Percentiles rank a stretch among this genome's conserved stretches.
These are phyloP conservation scores for Aspergillus cejpii DNA, from an alignment of 2,329 filamentous ascomycete genomes.

Conservation along the genomic window DNA sequence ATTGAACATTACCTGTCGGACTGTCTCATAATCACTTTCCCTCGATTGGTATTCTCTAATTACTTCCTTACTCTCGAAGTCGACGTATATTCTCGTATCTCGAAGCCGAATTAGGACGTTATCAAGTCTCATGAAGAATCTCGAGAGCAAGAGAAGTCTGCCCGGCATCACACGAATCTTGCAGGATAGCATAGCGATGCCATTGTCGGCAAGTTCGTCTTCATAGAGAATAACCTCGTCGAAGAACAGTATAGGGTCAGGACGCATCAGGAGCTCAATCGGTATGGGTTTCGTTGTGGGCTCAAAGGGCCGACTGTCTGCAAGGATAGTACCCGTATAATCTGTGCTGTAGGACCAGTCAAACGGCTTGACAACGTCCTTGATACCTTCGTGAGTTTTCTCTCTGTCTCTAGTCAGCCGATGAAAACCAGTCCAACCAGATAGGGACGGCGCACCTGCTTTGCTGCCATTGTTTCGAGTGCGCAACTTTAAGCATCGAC, in stretches of 20 bases:
- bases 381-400: conserved; percentile 76
- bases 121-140: conserved; percentile 90
- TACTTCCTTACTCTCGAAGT: conserved; percentile 72
- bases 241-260: conserved; percentile 93
- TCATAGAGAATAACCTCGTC: conserved; percentile 96
- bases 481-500: conserved; percentile 86
- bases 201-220: conserved; percentile 96
- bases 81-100: conserved; percentile 86
- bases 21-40: conserved; percentile 71
- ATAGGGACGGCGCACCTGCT: conserved; percentile 47
- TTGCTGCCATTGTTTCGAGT: conserved; percentile 81
- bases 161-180: conserved; percentile 92
- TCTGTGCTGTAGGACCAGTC: conserved; percentile 96
- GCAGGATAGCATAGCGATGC: conserved; percentile 80
- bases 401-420: conserved; percentile 52
- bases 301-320: conserved; percentile 36
- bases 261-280: conserved; percentile 74
- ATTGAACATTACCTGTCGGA: conserved; percentile 55
- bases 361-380: conserved; percentile 89
- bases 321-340: conserved; percentile 65
- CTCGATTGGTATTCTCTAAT: conserved; percentile 85
- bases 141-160: conserved; percentile 72
- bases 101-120: conserved; percentile 79
- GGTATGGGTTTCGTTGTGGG: conserved; percentile 59
- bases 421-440: neutral